phyloP scores from a whole-genome alignment of 169 alveolate species.

The Sarcocystis neurona region DNA sequence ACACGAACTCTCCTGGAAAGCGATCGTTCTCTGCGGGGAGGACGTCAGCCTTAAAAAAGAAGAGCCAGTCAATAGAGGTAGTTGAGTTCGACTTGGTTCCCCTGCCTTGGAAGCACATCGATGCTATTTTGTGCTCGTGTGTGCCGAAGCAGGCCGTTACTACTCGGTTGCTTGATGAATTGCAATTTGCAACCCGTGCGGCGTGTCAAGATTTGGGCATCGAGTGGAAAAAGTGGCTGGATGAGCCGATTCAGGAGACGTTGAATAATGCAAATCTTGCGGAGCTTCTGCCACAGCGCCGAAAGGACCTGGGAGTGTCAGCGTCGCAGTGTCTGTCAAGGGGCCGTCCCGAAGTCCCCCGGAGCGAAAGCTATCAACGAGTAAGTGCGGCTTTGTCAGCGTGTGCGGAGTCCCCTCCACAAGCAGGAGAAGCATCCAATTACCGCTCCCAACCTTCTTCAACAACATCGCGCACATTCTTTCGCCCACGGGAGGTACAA shows the following conservation, averaged over 20 bases:
- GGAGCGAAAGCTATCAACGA: too few species aligned
- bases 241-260: slow-evolving; percentile 3
- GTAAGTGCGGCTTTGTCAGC: too few species aligned
- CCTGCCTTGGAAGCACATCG: slow-evolving; percentile 1
- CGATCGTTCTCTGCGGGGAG: not conserved
- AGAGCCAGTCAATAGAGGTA: too few species aligned
- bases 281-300: too few species aligned
- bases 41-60: not conserved
- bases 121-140: not conserved
- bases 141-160: slow-evolving; percentile 12
- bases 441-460: too few species aligned
- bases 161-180: slow-evolving; percentile 14
- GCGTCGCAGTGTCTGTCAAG: too few species aligned
- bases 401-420: too few species aligned
- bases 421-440: too few species aligned
- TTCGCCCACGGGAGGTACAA: too few species aligned
- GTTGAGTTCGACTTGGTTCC: not conserved
- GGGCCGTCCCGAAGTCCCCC: too few species aligned
- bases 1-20: not conserved
- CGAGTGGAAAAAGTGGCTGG: slow-evolving; percentile 19
- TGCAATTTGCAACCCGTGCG: slow-evolving; percentile 2
- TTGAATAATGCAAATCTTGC: not conserved
- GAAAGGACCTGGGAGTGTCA: too few species aligned
- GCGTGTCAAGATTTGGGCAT: slow-evolving; percentile 11
- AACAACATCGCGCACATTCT: too few species aligned